Conservation (phyloP, 805 yeast genomes). For the Myxozyma neotropica region DNA sequence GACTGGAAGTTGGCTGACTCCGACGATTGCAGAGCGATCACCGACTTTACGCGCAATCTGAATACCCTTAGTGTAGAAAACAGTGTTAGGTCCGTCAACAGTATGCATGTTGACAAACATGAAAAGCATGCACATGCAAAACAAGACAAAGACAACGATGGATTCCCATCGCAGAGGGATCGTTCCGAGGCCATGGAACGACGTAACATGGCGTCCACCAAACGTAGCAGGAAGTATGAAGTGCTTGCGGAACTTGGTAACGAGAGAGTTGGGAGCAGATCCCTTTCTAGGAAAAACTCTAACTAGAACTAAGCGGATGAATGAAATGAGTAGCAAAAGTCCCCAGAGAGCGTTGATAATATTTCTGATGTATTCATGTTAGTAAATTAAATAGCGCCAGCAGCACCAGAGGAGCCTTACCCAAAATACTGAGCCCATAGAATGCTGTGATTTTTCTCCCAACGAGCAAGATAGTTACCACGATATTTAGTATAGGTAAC, state of each 20-base stretch:
- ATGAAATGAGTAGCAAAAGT: constrained; percentile 13
- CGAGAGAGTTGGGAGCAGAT: constrained; percentile 2
- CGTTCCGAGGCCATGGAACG: constrained; percentile 28
- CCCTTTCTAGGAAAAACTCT: constrained; percentile 16
- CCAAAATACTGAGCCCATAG: constrained; percentile 19
- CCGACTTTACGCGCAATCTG: constrained; percentile 10
- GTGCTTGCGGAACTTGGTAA: constrained; percentile 31
- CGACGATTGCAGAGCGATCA: constrained; percentile 37
- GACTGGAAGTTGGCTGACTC: constrained; percentile 49
- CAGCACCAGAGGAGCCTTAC: not conserved
- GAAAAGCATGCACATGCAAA: constrained; percentile 41
- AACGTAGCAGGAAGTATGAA: constrained; percentile 41
- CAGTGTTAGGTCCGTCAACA: not conserved
- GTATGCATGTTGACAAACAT: constrained; percentile 31
- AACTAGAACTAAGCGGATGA: not conserved
- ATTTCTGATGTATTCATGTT: not conserved
- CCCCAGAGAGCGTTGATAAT: constrained; percentile 27
- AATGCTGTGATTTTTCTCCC: constrained; percentile 14
- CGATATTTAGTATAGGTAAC: not conserved
- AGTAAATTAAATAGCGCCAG: no score
- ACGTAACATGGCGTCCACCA: constrained; percentile 36
- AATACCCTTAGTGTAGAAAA: constrained; percentile 1
- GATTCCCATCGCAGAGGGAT: constrained; percentile 49
- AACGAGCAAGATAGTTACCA: constrained; percentile 9
- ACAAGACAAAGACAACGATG: constrained; percentile 43